Percentiles rank a stretch among this genome's conserved stretches.
These are phyloP conservation scores for Cucurbita ficifolia DNA, from an alignment of 306 rosid genomes.

Conservation along the genomic window DNA sequence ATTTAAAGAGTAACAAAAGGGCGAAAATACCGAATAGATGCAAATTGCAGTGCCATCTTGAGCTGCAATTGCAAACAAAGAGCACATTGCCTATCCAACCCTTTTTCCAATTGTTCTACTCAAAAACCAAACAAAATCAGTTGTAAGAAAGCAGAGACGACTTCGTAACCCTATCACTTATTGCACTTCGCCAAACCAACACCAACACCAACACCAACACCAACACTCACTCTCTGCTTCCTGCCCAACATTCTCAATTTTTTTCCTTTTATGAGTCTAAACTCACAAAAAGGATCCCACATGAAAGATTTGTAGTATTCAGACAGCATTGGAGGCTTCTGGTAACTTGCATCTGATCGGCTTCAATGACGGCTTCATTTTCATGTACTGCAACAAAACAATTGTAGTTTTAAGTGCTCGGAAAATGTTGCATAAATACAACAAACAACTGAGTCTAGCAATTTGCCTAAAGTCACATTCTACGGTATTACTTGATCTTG, in stretches of 20 bases:
- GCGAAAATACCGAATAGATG: not conserved
- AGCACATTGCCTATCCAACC: not conserved
- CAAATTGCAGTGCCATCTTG: not conserved
- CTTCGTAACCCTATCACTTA: not conserved
- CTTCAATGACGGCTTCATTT: conserved; percentile 40
- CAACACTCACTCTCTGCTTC: conserved; percentile 1
- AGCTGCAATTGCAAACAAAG: not conserved
- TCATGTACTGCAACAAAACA: conserved; percentile 37
- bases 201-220: not conserved
- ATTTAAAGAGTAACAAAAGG: not conserved
- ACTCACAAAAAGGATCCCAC: not conserved
- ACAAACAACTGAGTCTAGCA: not conserved
- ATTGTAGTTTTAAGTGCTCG: not conserved
- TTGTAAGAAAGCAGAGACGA: not conserved
- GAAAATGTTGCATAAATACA: not conserved
- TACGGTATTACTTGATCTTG: not conserved
- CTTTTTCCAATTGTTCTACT: not conserved
- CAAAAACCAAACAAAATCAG: not conserved
- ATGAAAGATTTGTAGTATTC: conserved; percentile 30
- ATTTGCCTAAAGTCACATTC: not conserved
- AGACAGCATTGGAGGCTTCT: conserved; percentile 42
- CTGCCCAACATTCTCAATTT: not conserved
- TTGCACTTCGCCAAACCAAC: conserved; percentile 1
- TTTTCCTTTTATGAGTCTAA: not conserved
- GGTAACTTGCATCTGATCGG: conserved; percentile 54